These are phyloP conservation scores for Suillus subluteus DNA, from an alignment of 768 basidiomycete species.

Conservation along the genomic window DNA sequence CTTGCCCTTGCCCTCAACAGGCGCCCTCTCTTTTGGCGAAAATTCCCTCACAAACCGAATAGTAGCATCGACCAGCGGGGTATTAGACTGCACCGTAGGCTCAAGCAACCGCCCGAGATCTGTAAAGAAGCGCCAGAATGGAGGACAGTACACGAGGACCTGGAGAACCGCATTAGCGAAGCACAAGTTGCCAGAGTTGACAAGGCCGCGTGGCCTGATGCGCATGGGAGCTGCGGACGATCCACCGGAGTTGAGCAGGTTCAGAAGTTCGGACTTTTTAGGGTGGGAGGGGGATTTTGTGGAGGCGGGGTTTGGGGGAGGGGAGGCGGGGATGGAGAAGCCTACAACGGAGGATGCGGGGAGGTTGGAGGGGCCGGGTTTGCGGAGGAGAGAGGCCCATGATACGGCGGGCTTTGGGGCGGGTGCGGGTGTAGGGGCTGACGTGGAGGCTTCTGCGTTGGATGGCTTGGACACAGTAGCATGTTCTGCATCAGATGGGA, in stretches of 20 bases:
- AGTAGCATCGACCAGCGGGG: slow-evolving; percentile 70
- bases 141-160: slow-evolving; percentile 85
- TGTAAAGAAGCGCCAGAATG: slow-evolving; percentile 78
- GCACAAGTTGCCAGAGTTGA: slow-evolving; percentile 97
- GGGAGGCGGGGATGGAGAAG: slow-evolving; percentile 67
- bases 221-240: slow-evolving; percentile 26
- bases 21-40: slow-evolving; percentile 27
- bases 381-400: slow-evolving; percentile 74
- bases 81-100: slow-evolving; percentile 33
- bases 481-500: slow-evolving; percentile 6
- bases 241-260: slow-evolving; percentile 52
- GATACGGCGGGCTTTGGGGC: slow-evolving; percentile 51
- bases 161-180: slow-evolving; percentile 96
- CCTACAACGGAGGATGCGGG: slow-evolving; percentile 76
- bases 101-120: slow-evolving; percentile 63
- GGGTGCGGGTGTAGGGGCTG: slow-evolving; percentile 16
- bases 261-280: slow-evolving; percentile 54
- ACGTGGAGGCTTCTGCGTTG: slow-evolving; percentile 1
- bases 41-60: slow-evolving; percentile 84
- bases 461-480: slow-evolving; percentile 3
- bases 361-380: slow-evolving; percentile 47
- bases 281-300: slow-evolving; percentile 34
- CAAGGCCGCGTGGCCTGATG: slow-evolving; percentile 76
- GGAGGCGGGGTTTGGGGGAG: slow-evolving; percentile 23
- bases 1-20: slow-evolving; percentile 39